Conservation (phyloP, 371 early-diverging fungal genomes). For the Mortierella sp. region DNA sequence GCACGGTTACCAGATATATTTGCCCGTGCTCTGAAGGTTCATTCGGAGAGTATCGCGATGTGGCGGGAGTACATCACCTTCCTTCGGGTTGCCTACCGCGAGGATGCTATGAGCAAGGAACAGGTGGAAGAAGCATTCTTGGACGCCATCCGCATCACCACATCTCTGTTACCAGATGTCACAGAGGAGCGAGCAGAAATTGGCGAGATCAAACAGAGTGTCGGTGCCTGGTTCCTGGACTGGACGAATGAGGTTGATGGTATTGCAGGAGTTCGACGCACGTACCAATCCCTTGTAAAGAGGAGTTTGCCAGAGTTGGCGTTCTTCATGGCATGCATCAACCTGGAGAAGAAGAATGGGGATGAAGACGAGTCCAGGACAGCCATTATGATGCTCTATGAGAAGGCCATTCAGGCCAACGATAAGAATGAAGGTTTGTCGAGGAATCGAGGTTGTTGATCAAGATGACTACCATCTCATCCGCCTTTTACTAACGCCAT, state of each 20-base stretch:
- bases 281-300: conserved; percentile 62
- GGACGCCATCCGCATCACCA: conserved; percentile 59
- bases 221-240: conserved; percentile 59
- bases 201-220: conserved; percentile 57
- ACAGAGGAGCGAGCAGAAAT: conserved; percentile 58
- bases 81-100: conserved; percentile 34
- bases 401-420: conserved; percentile 65
- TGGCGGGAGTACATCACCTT: conserved; percentile 55
- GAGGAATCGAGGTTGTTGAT: neutral
- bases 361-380: conserved; percentile 49
- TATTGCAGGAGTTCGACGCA: conserved; percentile 62
- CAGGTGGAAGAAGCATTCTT: conserved; percentile 53
- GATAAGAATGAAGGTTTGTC: conserved; percentile 63
- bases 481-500: neutral
- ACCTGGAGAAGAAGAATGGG: conserved; percentile 59
- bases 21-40: conserved; percentile 36
- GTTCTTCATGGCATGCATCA: conserved; percentile 70
- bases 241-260: conserved; percentile 60
- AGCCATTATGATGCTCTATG: conserved; percentile 57
- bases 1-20: conserved; percentile 40
- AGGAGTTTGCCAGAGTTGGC: conserved; percentile 66
- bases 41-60: conserved; percentile 44
- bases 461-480: neutral
- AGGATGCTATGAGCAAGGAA: conserved; percentile 38
- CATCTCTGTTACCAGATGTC: conserved; percentile 60